phyloP scores from a whole-genome alignment of 2,329 filamentous ascomycete species.

The Exophiala xenobiotica region DNA sequence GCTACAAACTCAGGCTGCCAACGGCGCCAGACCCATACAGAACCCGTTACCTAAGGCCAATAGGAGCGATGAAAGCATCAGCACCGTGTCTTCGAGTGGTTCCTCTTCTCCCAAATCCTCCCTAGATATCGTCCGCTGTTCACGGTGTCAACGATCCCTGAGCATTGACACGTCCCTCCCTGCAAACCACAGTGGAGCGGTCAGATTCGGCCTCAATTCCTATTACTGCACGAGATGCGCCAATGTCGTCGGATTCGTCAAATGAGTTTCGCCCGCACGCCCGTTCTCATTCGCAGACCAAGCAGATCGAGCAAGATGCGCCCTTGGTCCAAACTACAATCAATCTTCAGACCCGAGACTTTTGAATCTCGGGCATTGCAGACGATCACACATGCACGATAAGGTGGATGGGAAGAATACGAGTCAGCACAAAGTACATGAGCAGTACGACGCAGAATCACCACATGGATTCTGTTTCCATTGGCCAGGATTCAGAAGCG shows the following conservation, averaged over 20 bases:
- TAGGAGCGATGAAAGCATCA: conserved; percentile 28
- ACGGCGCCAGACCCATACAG: conserved; percentile 13
- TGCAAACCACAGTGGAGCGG: conserved; percentile 35
- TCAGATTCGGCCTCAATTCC: conserved; percentile 50
- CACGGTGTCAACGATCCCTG: conserved; percentile 48
- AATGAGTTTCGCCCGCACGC: conserved; percentile 17
- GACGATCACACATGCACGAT: neutral
- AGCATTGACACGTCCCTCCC: conserved; percentile 40
- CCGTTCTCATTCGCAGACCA: too few relatives aligned
- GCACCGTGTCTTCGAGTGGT: conserved; percentile 24
- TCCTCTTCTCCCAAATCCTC: conserved; percentile 25
- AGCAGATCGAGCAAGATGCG: neutral
- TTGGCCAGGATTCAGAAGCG: conserved; percentile 14
- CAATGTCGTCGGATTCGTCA: conserved; percentile 30
- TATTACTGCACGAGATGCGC: conserved; percentile 44
- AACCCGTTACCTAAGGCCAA: conserved; percentile 11
- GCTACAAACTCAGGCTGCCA: conserved; percentile 25
- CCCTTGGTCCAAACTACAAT: neutral
- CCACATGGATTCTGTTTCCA: conserved; percentile 3
- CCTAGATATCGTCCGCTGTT: conserved; percentile 49
- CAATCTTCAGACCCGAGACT: neutral
- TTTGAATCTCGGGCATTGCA: neutral
- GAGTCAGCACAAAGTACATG: conserved; percentile 11
- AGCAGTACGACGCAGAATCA: conserved; percentile 2
- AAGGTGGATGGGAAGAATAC: neutral